These are phyloP conservation scores for Pseudogymnoascus sp. DNA, from an alignment of 2,329 filamentous ascomycete genomes.

Conservation along the genomic window DNA sequence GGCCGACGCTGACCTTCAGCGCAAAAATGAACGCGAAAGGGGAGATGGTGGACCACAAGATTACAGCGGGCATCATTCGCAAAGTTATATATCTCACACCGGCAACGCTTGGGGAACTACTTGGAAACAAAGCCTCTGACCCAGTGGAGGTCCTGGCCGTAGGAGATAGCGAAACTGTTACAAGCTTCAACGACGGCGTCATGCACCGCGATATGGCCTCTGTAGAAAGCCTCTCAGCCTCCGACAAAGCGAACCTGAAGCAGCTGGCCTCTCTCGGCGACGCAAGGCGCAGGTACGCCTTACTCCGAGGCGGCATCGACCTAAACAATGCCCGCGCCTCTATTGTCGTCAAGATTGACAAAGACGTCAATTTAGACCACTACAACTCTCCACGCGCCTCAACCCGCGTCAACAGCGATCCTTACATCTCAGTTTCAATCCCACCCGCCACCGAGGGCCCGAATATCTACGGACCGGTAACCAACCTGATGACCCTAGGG, in stretches of 20 bases:
- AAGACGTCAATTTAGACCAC: slow-evolving; percentile 10
- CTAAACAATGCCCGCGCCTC: slow-evolving; percentile 37
- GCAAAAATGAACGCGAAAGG: slow-evolving; percentile 47
- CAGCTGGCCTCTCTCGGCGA: slow-evolving; percentile 41
- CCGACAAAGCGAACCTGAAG: slow-evolving; percentile 39
- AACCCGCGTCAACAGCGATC: neutral
- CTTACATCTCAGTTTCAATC: neutral
- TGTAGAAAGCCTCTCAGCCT: slow-evolving; percentile 33
- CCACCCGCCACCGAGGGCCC: neutral
- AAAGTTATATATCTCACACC: slow-evolving; percentile 52
- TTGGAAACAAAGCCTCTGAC: slow-evolving; percentile 13
- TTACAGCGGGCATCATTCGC: slow-evolving; percentile 45
- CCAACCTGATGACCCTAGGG: slow-evolving; percentile 51
- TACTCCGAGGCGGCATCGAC: slow-evolving; percentile 43
- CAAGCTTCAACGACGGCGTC: neutral
- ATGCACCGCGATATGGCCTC: slow-evolving; percentile 4
- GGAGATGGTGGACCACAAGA: slow-evolving; percentile 43
- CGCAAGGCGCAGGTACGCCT: slow-evolving; percentile 32
- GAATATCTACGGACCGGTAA: slow-evolving; percentile 30
- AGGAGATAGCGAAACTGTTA: neutral
- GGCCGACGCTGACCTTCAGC: slow-evolving; percentile 54
- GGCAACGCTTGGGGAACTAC: slow-evolving; percentile 35
- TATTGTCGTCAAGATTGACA: slow-evolving; percentile 37
- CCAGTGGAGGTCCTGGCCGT: neutral
- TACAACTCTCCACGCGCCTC: slow-evolving; percentile 4